Base-by-base conservation (phyloP, 1,284 basidiomycete species). In the Cerioporus squamosus region DNA sequence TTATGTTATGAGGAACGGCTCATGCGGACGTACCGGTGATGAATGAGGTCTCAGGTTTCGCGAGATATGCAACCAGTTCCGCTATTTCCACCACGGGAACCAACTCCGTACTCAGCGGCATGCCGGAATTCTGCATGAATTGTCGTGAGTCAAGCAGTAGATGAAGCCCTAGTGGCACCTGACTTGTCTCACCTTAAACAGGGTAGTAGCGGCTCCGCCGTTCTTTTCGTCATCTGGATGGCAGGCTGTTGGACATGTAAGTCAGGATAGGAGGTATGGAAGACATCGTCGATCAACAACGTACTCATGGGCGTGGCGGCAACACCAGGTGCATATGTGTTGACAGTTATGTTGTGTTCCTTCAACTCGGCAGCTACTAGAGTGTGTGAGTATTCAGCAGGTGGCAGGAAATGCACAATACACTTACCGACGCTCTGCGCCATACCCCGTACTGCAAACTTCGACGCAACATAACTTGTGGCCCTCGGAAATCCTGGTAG, bases 371-470 rank as follows among this genome's bases (percentile, higher is more conserved):
- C 44, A 1, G 68, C 68, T 70, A 38, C 2, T 23, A 14, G 17
- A n/a, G 31, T 17, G 24, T n/a, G 10, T n/a, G n/a, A 39, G 20
- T 14, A 2, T 40, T 15, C n/a, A 18, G 9, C 1, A 4, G 26
- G 22, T 8, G 3, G 12, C n/a, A 15, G 4, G 39, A 39, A 20
- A 33, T n/a, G 7, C 22, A 2, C 5, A 26, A 38, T 14, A 12
- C 26, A 53, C 65, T 17, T 46, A 71, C 70, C 63, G 33, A 68
- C 69, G 20, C 64, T 53, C 55, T 76, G 74, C 26, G 73, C 74
- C 18, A 75, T 45, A 1, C 71, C 71, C 20, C 73, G 61, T 12
- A 74, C 68, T 15, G 73, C 74, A 46, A 73, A 75, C 55, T 76
- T 77, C 3, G 70, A 72, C 5, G 60, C 60, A 54, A 64, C 59